Conservation (phyloP, 257 asterid species). For the Nicotiana paniculata region DNA sequence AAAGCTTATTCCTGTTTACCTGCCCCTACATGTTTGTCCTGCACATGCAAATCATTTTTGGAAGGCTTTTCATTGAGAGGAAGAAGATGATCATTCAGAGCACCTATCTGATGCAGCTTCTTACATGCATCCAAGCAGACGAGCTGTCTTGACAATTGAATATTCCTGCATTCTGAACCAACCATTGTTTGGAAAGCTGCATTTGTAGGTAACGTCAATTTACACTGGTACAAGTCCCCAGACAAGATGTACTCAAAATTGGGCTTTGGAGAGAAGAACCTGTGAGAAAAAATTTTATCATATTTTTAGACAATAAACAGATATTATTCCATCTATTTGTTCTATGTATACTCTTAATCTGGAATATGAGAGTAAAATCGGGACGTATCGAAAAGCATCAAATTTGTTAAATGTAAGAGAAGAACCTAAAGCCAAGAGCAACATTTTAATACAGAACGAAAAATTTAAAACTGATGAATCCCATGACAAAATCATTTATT, state of each 20-base stretch:
- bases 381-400: not conserved
- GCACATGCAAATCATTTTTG: conserved; percentile 23
- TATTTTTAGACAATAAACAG: not conserved
- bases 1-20: conserved; percentile 7
- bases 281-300: conserved; percentile 18
- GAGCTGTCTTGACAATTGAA: conserved; percentile 52
- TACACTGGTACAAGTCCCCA: conserved; percentile 49
- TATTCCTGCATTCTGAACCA: conserved; percentile 51
- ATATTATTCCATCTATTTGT: not conserved
- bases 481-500: not conserved
- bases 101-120: conserved; percentile 66
- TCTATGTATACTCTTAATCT: not conserved
- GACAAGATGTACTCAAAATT: conserved; percentile 39
- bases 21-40: conserved; percentile 1
- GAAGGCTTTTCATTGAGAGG: conserved; percentile 37
- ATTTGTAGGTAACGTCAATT: conserved; percentile 61
- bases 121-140: conserved; percentile 89
- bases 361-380: not conserved
- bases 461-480: not conserved
- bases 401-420: not conserved
- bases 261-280: conserved; percentile 48
- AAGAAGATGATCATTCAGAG: conserved; percentile 54
- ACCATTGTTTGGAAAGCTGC: conserved; percentile 56
- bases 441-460: not conserved
- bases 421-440: not conserved